Conservation (phyloP, 257 asterid species). For the Solanum bulbocastanum region DNA sequence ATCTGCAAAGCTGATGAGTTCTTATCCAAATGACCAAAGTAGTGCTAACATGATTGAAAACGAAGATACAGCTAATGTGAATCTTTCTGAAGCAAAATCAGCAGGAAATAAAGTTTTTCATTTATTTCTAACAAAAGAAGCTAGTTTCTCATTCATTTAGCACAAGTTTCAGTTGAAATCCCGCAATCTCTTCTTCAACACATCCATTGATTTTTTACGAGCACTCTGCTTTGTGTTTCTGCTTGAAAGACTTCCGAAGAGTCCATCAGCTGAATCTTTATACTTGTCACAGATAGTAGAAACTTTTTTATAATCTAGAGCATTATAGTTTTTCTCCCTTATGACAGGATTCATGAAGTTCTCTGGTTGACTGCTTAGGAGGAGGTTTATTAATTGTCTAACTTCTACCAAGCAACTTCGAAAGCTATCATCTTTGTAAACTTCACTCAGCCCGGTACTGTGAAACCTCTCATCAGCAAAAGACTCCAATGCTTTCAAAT, state of each 20-base stretch:
- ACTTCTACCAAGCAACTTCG: slow-evolving; percentile 65
- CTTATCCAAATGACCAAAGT: not conserved
- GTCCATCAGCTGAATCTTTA: slow-evolving; percentile 75
- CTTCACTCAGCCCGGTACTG: slow-evolving; percentile 63
- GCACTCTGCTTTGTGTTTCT: slow-evolving; percentile 69
- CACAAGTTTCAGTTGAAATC: slow-evolving; percentile 58
- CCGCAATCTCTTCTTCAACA: slow-evolving; percentile 62
- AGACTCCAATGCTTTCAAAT: slow-evolving; percentile 59
- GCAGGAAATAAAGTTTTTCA: not conserved
- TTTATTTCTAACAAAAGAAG: not conserved
- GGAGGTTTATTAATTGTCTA: slow-evolving; percentile 71
- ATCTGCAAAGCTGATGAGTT: not conserved
- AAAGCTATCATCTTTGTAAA: slow-evolving; percentile 67
- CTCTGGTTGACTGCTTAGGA: slow-evolving; percentile 85
- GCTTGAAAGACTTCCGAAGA: slow-evolving; percentile 78
- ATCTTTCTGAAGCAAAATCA: not conserved
- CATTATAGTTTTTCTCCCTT: slow-evolving; percentile 60
- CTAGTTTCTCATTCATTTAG: not conserved
- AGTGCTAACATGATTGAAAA: not conserved
- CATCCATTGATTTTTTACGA: slow-evolving; percentile 75
- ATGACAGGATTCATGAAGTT: slow-evolving; percentile 96
- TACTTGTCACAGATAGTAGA: slow-evolving; percentile 77
- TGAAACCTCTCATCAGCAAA: slow-evolving; percentile 84
- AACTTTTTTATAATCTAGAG: slow-evolving; percentile 74
- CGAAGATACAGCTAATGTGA: not conserved